Percentiles rank a stretch among this genome's conserved stretches.
Evolutionary conservation across 1,139 yeast genomes (phyloP).

Genomic region (Candida tunisiensis): DNA sequence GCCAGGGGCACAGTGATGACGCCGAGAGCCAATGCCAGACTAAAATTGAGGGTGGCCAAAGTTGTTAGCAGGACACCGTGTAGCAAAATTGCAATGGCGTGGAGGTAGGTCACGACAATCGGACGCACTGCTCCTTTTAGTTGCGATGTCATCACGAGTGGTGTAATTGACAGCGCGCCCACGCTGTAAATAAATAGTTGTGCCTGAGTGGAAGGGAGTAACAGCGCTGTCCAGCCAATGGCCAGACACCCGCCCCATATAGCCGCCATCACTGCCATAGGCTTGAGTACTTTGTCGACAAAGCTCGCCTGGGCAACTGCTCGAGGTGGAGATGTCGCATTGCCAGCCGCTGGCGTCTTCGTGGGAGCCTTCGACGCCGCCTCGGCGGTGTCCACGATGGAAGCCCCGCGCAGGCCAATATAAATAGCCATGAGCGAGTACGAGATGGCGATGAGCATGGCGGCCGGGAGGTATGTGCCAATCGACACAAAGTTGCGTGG

Average conservation of each 20-base stretch:
- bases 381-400: constrained; percentile 6
- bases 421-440: constrained; percentile 60
- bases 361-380: constrained; percentile 1
- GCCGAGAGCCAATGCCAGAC: constrained; percentile 62
- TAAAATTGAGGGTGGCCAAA: constrained; percentile 65
- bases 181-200: no score
- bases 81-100: constrained; percentile 33
- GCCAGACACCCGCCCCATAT: constrained; percentile 3
- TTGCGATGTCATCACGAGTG: no score
- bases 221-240: constrained; percentile 1
- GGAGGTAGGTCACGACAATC: no score
- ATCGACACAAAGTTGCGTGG: constrained; percentile 78
- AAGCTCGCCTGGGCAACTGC: not conserved
- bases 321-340: not conserved
- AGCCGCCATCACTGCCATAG: constrained; percentile 1
- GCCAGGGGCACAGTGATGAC: constrained; percentile 55
- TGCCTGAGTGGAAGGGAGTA: no score
- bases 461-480: constrained; percentile 85
- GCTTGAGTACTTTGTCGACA: constrained; percentile 1
- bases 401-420: constrained; percentile 31
- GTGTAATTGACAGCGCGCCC: no score
- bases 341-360: constrained; percentile 1
- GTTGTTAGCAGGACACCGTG: constrained; percentile 60
- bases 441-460: constrained; percentile 52
- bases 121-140: no score